Evolutionary conservation across 1,139 yeast species (phyloP), one percentile per base, ranked within the genome.

Genomic region (Magnusiomyces sp.): DNA sequence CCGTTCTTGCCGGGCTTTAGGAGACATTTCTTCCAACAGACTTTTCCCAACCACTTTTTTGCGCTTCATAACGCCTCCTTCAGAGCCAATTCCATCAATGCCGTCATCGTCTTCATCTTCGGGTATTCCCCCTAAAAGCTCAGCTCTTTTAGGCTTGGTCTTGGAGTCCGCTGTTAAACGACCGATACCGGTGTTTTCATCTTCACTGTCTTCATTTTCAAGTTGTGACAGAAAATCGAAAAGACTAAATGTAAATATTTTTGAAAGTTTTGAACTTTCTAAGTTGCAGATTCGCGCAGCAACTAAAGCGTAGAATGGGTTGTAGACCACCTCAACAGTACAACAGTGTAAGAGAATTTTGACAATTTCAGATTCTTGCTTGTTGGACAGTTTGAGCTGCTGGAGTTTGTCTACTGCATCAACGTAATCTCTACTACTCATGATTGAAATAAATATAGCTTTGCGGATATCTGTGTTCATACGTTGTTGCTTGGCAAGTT

Each of bases 391-490:
- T 32, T 81, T 77, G 50, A 94, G 68, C 59, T 89, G 89, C 60
- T 88, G 94, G 43, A 94, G 64, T 56, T 88, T 83, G 16, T 86
- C 80, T 55, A 81, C 79, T 0, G 97, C 95, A 66, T 94, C 97
- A 59, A 87, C 73, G 58, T 79, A 94, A 66, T 94, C 98, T 57
- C 83, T 84, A 1, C 96, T 95, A 7, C 97, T 88, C 96, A 92
- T 89, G 13, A 94, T 80, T 31, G 96, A 87, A 34, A 94, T 80
- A 61, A 92, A 94, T 13, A 94, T 81, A 1, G 97, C 97, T 54
- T 96, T 77, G 69, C 98, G 80, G 41, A 92, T 78, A 63, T 90
- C 97, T 0, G 97, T 92, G 64, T 94, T 92, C 95, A 94, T 90
- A 56, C 97, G 72, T 62, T 89, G 96, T 43, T 80, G 72, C 58